A percentile compares a stretch with the other conserved stretches of the same genome.
Evolutionary conservation across 2,329 filamentous ascomycete genomes (phyloP).

Genomic region (Leptosphaerulina australis): DNA sequence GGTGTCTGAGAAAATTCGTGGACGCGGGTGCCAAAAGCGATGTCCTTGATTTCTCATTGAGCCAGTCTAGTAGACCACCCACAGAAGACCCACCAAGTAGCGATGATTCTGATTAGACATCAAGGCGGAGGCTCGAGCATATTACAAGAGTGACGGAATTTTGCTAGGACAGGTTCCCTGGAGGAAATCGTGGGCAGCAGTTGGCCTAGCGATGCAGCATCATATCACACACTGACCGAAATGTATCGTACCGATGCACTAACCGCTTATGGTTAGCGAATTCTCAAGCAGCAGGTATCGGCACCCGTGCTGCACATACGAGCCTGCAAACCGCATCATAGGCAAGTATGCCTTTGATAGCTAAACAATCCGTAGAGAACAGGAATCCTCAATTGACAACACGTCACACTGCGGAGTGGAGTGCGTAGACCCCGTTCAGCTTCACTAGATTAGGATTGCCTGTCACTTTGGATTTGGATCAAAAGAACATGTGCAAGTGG

Average conservation of each 20-base stretch:
- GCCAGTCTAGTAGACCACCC: slow-evolving; percentile 47
- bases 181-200: not conserved
- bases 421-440: too few relatives aligned
- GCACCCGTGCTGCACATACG: too few relatives aligned
- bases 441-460: too few relatives aligned
- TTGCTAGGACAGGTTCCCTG: not conserved
- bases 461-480: too few relatives aligned
- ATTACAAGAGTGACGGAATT: not conserved
- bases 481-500: too few relatives aligned
- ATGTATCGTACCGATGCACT: not conserved
- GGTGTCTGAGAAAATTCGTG: slow-evolving; percentile 54
- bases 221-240: not conserved
- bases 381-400: too few relatives aligned
- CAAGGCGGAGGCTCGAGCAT: not conserved
- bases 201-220: not conserved
- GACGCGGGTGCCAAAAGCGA: slow-evolving; percentile 53
- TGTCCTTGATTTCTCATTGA: slow-evolving; percentile 54
- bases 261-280: not conserved
- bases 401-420: too few relatives aligned
- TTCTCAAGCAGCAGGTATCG: too few relatives aligned
- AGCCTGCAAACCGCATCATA: too few relatives aligned
- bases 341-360: too few relatives aligned
- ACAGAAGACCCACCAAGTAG: slow-evolving; percentile 41
- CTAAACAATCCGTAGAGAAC: too few relatives aligned
- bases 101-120: slow-evolving; percentile 41